Evolutionary conservation across 2,329 filamentous ascomycete species (phyloP).

Genomic region (Cercospora nicotianae): DNA sequence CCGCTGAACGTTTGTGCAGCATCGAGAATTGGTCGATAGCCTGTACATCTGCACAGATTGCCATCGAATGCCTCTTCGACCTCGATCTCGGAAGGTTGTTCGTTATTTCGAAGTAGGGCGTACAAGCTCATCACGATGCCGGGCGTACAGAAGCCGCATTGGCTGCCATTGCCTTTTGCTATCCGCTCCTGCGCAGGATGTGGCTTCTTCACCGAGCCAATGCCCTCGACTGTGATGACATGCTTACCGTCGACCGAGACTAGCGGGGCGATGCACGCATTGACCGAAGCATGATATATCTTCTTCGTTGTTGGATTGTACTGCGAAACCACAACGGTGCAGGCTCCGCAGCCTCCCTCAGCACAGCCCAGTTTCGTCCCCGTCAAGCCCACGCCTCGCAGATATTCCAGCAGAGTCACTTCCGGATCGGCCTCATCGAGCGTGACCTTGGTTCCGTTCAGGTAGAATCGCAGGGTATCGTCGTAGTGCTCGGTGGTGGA

Average conservation of each 20-base stretch:
- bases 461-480: constrained; percentile 85
- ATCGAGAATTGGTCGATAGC: constrained; percentile 90
- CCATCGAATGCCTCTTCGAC: constrained; percentile 97
- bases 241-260: constrained; percentile 96
- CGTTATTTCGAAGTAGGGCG: constrained; percentile 82
- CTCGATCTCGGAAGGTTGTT: constrained; percentile 73
- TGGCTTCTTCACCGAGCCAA: constrained; percentile 81
- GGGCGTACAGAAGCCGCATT: constrained; percentile 94
- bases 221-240: constrained; percentile 95
- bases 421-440: constrained; percentile 89
- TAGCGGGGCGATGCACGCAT: constrained; percentile 90
- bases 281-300: constrained; percentile 95
- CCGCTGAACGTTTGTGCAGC: constrained; percentile 84
- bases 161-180: constrained; percentile 86
- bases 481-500: constrained; percentile 75
- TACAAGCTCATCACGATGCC: constrained; percentile 98
- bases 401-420: constrained; percentile 86
- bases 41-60: constrained; percentile 92
- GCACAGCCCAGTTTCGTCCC: constrained; percentile 96
- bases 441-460: constrained; percentile 88
- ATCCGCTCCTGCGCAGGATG: constrained; percentile 91
- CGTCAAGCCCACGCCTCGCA: constrained; percentile 87
- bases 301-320: constrained; percentile 87
- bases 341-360: constrained; percentile 94
- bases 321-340: constrained; percentile 92